phyloP scores from a whole-genome alignment of 768 basidiomycete species.

The Kwoniella mangroviensis region DNA sequence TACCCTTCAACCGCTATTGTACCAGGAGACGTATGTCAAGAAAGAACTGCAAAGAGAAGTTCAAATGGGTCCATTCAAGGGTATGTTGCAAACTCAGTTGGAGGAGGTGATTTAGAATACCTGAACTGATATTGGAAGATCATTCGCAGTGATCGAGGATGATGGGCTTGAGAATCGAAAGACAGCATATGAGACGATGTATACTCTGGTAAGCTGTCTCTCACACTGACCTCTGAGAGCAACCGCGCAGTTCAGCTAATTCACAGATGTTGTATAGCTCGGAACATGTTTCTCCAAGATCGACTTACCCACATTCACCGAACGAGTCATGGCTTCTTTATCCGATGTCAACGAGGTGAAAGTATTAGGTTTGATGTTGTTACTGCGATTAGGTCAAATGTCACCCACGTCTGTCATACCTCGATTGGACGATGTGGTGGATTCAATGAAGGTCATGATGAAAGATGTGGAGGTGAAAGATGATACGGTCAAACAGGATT shows the following conservation, averaged over 20 bases:
- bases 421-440: slow-evolving; percentile 61
- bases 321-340: slow-evolving; percentile 78
- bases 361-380: slow-evolving; percentile 92
- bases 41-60: slow-evolving; percentile 58
- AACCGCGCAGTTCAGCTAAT: too few relatives aligned
- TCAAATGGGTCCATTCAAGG: slow-evolving; percentile 54
- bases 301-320: slow-evolving; percentile 83
- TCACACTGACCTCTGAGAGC: too few relatives aligned
- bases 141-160: slow-evolving; percentile 71
- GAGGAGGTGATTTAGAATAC: not conserved
- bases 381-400: slow-evolving; percentile 85
- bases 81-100: slow-evolving; percentile 30
- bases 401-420: slow-evolving; percentile 74
- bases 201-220: slow-evolving; percentile 23
- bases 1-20: slow-evolving; percentile 76
- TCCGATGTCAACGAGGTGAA: slow-evolving; percentile 96
- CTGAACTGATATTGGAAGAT: not conserved
- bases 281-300: slow-evolving; percentile 81
- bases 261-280: slow-evolving; percentile 27
- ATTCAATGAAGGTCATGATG: slow-evolving; percentile 81
- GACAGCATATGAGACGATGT: slow-evolving; percentile 96
- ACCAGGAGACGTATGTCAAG: slow-evolving; percentile 81
- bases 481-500: slow-evolving; percentile 91
- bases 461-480: slow-evolving; percentile 84
- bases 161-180: slow-evolving; percentile 95